Base-by-base conservation (phyloP, 495 filamentous ascomycete species). In the Corynascus novoguineensis region DNA sequence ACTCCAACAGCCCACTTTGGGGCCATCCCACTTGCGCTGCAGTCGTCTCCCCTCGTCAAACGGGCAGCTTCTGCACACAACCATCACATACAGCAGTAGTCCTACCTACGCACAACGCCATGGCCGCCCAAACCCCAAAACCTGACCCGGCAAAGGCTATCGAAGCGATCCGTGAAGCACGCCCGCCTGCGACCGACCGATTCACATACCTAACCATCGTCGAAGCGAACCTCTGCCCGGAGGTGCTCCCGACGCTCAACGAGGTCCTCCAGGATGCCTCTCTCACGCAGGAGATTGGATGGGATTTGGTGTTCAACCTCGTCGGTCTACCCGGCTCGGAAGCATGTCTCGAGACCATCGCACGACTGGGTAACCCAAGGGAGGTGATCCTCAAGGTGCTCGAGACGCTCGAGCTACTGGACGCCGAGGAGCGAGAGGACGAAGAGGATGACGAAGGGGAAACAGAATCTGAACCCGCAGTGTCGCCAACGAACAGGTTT, bases 351-450 rank as follows among this genome's bases (percentile, higher is more conserved):
- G 83, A 88, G 50, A 84, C 81, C 0, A 74, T 82, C 53, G 92
- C 95, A 19, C 78, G 85, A 10, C 73, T 92, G 48, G 93, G 93
- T 22, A 98, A 97, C 63, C 95, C 93, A 0, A 78, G 93, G 51
- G 93, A 98, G 66, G 93, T 97, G 35, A 87, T 96, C 38, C 75
- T 98, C 57, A 93, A 95, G 56, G 83, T 92, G 8, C 86, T 89
- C 31, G 89, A 95, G 64, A 80, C 79, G 1, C 67, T 84, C 5
- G 78, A 76, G 31, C 75, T 86, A 25, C 70, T 81, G 2, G 63
- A 61, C 7, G 25, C 24, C 4, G 42, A 46, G 17, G 6, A 46
- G 2, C 0, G 4, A 17, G 60, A 71, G 7, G 64, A 66, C 10
- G 63, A 71, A 9, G 45, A 58, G 3, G 77, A 81, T 1, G 73